Conservation (phyloP, 306 rosid species). For the Glycine latifolia region DNA sequence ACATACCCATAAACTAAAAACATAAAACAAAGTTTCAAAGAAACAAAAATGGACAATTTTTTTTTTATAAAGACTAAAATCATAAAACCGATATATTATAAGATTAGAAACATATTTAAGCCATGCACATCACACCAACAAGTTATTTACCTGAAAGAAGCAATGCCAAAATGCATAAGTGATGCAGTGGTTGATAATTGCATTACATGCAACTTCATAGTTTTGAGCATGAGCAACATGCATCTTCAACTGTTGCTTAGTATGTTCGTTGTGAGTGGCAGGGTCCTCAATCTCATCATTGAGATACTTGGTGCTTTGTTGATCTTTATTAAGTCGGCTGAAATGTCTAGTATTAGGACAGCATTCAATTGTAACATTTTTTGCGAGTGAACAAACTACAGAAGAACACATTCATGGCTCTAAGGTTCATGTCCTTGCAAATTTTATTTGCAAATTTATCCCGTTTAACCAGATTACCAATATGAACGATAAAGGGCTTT, state of each 20-base stretch:
- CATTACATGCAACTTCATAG: background rate
- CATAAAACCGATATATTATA: too few species aligned
- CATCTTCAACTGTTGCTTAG: slow-evolving; percentile 13
- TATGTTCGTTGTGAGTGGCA: background rate
- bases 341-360: background rate
- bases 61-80: too few species aligned
- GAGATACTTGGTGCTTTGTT: background rate
- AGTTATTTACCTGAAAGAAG: slow-evolving; percentile 37
- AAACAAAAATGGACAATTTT: too few species aligned
- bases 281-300: background rate
- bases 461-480: background rate
- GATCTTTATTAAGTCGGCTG: background rate
- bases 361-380: background rate
- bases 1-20: too few species aligned
- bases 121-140: background rate
- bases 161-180: slow-evolving; percentile 31
- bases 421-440: background rate
- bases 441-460: background rate
- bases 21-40: too few species aligned
- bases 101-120: background rate
- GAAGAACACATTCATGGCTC: slow-evolving; percentile 24
- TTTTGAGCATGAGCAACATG: slow-evolving; percentile 10
- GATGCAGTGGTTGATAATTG: slow-evolving; percentile 4
- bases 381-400: background rate
- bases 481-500: too few species aligned